A percentile compares a stretch with the other conserved stretches of the same genome.
Evolutionary conservation across 768 basidiomycete species (phyloP).

Genomic region (Boletus eberwhitei): DNA sequence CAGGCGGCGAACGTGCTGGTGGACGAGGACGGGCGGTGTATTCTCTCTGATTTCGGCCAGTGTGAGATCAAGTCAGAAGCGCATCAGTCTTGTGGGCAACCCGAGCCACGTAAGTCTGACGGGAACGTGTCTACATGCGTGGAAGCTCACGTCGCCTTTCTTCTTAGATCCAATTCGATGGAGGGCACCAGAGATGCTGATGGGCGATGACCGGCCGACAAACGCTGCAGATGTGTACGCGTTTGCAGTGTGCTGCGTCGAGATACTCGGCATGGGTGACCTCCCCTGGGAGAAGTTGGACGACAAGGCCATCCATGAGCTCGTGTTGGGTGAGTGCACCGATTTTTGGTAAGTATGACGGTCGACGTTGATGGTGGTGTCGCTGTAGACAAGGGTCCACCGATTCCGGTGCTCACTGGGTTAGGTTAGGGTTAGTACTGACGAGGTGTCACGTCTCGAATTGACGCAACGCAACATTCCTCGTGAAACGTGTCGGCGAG

Average conservation of each 20-base stretch:
- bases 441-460: no score
- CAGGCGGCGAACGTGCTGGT: slow-evolving; percentile 77
- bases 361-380: slow-evolving; percentile 17
- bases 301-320: slow-evolving; percentile 48
- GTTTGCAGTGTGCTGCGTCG: slow-evolving; percentile 62
- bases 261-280: slow-evolving; percentile 60
- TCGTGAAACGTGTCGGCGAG: no score
- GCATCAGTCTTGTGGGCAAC: slow-evolving; percentile 52
- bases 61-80: slow-evolving; percentile 76
- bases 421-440: no score
- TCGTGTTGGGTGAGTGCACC: slow-evolving; percentile 45
- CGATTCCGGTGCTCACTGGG: slow-evolving; percentile 38
- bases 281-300: slow-evolving; percentile 54
- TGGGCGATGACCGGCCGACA: slow-evolving; percentile 45
- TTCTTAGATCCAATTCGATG: slow-evolving; percentile 65
- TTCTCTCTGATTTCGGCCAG: slow-evolving; percentile 83
- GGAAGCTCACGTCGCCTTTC: neutral
- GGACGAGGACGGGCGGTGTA: slow-evolving; percentile 59
- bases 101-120: slow-evolving; percentile 39
- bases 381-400: slow-evolving; percentile 47
- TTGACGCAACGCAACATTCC: no score
- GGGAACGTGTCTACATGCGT: neutral
- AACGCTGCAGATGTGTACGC: slow-evolving; percentile 64
- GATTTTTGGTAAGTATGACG: neutral
- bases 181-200: slow-evolving; percentile 68